These are phyloP conservation scores for Picochlorum sp. DNA, from an alignment of 139 green algal genomes.

Conservation along the genomic window DNA sequence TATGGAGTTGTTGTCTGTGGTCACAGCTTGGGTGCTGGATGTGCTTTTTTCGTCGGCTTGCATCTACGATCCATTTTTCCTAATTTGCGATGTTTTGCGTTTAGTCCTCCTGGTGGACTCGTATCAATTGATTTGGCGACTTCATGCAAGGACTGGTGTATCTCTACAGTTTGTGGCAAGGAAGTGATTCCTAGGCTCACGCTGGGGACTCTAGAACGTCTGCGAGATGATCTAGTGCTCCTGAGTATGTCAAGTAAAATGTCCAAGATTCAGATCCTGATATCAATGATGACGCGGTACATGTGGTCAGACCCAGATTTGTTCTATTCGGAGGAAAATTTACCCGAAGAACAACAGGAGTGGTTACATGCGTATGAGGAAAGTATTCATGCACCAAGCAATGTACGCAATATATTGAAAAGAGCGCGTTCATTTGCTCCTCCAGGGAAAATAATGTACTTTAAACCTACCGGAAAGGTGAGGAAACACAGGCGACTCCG, in stretches of 20 bases:
- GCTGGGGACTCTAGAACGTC: constrained; percentile 31
- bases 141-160: constrained; percentile 27
- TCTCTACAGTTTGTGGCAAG: constrained; percentile 39
- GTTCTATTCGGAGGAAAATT: constrained; percentile 23
- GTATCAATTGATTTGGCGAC: constrained; percentile 15
- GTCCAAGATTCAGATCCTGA: constrained; percentile 37
- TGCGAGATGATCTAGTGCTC: constrained; percentile 44
- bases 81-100: constrained; percentile 45
- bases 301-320: constrained; percentile 37
- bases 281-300: constrained; percentile 16
- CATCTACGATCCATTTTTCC: constrained; percentile 40
- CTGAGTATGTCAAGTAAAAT: constrained; percentile 29
- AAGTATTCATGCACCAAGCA: background rate
- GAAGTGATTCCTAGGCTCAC: constrained; percentile 57
- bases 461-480: constrained; percentile 12
- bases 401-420: background rate
- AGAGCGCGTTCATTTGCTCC: background rate
- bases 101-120: constrained; percentile 43
- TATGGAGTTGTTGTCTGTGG: constrained; percentile 55
- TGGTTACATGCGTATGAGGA: background rate
- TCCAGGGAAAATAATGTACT: constrained; percentile 19
- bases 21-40: constrained; percentile 61
- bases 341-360: constrained; percentile 9
- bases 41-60: constrained; percentile 53
- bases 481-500: background rate